Percentiles rank a stretch among this genome's conserved stretches.
Conservation (phyloP, 495 filamentous ascomycete species). For the Aspergillus cavernicola region DNA sequence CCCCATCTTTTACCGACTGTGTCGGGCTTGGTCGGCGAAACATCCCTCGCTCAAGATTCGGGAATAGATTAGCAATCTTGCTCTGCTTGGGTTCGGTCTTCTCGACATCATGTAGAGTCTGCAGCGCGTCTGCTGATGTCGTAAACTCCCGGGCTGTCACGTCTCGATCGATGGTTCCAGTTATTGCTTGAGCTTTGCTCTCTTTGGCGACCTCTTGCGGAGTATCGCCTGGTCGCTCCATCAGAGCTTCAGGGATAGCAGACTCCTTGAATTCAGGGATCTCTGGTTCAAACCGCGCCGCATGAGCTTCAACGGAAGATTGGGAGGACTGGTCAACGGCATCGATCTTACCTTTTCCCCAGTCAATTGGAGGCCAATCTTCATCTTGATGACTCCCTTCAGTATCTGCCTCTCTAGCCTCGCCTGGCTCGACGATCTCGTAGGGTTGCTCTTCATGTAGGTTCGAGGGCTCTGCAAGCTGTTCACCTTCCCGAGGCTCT, state of each 20-base stretch:
- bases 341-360: conserved; percentile 30
- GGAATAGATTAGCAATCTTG: conserved; percentile 39
- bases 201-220: conserved; percentile 18
- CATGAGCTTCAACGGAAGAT: conserved; percentile 22
- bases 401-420: conserved; percentile 17
- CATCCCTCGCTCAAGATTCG: conserved; percentile 32
- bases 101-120: conserved; percentile 7
- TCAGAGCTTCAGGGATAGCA: conserved; percentile 27
- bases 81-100: conserved; percentile 8
- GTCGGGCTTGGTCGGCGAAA: conserved; percentile 29
- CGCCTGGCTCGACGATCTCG: conserved; percentile 1
- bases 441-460: background rate
- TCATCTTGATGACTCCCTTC: conserved; percentile 19
- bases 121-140: conserved; percentile 1
- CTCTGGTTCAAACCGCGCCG: conserved; percentile 27
- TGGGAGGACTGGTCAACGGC: conserved; percentile 23
- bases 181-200: conserved; percentile 12
- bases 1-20: conserved; percentile 41
- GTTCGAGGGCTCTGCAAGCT: background rate
- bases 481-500: conserved; percentile 13
- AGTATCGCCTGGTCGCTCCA: conserved; percentile 9
- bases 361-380: conserved; percentile 40
- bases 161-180: conserved; percentile 24
- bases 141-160: background rate
- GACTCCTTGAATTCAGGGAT: conserved; percentile 36